Evolutionary conservation across 345 rosid genomes (phyloP), one percentile per base, ranked within the genome.

Genomic region (Salix brachista): DNA sequence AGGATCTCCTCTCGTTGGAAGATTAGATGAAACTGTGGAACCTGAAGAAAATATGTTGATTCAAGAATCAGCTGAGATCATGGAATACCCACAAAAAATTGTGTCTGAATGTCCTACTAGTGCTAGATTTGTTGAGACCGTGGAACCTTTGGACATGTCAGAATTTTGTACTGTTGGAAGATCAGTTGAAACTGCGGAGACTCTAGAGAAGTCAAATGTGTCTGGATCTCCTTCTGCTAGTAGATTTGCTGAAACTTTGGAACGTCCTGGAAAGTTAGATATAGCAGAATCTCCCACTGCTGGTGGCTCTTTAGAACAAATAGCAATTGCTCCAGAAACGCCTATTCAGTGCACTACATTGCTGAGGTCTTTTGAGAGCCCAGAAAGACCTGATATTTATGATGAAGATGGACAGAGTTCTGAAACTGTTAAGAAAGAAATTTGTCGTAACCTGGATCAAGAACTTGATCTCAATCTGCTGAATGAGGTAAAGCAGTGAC

Each of bases 311-410:
- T 10, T 67, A 36, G 86, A 82, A 64, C 82, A 79, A 82, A 75
- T 70, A 37, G 83, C 83, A 78, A 84, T 92, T 69, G 94, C 95
- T 72, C 94, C 96, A 34, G 90, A 86, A 70, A 93, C 96, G 32
- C 99, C 97, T 0, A 79, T 83, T 76, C 84, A 44, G 75, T 77
- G 65, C 30, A 80, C 87, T 60, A 73, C 77, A 64, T 78, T 85
- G 19, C 48, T 50, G 79, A 88, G 91, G 65, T 77, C 81, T 41
- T 87, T 78, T 65, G 79, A 80, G 75, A 81, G 81, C 68, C 84
- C 81, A 4, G 76, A 70, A 69, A 75, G 85, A 77, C 87, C 75
- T 79, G 85, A 58, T 69, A 73, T 67, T 52, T 58, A 74, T 62
- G 58, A 42, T 37, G 66, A 76, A 9, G 85, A 83, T 76, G 76